Conservation (phyloP, 2,329 filamentous ascomycete genomes). For the Torrubiella hemipterigena region DNA sequence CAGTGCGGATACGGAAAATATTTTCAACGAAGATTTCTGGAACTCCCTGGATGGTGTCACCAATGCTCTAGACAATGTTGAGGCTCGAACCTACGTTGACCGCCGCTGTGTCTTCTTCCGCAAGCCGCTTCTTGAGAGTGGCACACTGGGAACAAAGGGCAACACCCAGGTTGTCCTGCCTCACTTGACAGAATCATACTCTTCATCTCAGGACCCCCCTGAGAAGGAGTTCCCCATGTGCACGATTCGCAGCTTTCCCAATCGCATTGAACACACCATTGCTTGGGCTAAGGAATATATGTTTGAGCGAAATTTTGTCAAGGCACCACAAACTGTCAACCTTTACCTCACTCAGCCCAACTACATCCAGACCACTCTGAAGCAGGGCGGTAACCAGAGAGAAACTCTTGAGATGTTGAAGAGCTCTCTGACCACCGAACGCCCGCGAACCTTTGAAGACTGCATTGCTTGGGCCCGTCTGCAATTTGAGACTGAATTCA, state of each 20-base stretch:
- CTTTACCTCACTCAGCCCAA: constrained; percentile 85
- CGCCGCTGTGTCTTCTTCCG: constrained; percentile 96
- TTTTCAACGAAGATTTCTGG: constrained; percentile 96
- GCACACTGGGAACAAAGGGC: constrained; percentile 96
- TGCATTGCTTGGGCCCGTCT: constrained; percentile 92
- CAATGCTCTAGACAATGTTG: constrained; percentile 94
- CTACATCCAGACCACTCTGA: constrained; percentile 76
- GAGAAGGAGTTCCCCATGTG: constrained; percentile 99
- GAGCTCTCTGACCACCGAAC: constrained; percentile 83
- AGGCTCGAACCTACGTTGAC: constrained; percentile 93
- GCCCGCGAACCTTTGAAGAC: constrained; percentile 86
- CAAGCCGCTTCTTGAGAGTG: constrained; percentile 91
- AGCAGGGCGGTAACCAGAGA: constrained; percentile 92
- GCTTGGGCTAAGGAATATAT: constrained; percentile 88
- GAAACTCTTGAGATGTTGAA: constrained; percentile 81
- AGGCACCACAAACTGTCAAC: constrained; percentile 87
- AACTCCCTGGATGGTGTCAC: constrained; percentile 77
- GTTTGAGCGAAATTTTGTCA: constrained; percentile 89
- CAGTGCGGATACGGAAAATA: constrained; percentile 78
- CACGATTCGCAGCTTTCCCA: constrained; percentile 92
- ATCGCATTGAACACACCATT: constrained; percentile 97
- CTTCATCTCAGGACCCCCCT: constrained; percentile 84
- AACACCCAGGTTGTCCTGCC: constrained; percentile 96
- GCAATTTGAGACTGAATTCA: constrained; percentile 92
- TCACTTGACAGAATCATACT: constrained; percentile 89